Evolutionary conservation across 1,284 basidiomycete genomes (phyloP), one percentile per base, ranked within the genome.

Genomic region (Apiotrichum veenhuisii): DNA sequence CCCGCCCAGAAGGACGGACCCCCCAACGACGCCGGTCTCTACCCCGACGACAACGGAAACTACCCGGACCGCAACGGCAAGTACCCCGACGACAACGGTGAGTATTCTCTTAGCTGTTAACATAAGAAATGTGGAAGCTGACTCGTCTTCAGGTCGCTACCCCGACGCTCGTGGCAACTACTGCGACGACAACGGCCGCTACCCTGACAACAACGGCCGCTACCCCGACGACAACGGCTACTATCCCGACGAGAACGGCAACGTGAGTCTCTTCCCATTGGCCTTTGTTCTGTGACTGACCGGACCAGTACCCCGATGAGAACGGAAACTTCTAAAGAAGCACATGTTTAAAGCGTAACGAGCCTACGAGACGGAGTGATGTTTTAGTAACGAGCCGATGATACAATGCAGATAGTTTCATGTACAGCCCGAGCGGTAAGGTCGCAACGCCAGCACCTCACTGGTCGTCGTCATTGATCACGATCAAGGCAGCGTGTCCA

Each of bases 41-140:
- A 42, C 50, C 50, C 50, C 40, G 50, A 51, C 40, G 50, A 42
- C 38, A 42, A 34, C 40, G 50, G 50, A 17, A 33, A 43, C n/a
- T 41, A 50, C 37, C 37, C 48, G 10, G 48, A 50, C 36, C 18
- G 34, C 17, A 40, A 40, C 36, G 48, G 48, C 23, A 10, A 17
- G 25, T 22, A 46, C 27, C 23, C 23, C 23, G 45, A 46, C 23
- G 26, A 50, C 22, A 50, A 50, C 10, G 49, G 49, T 50, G 38
- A 20, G 48, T 50, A 3, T 23, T 30, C 30, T 30, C 30, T 30
- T 5, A 7, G 5, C 30, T 30, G 30, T 30, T 30, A 12, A 30
- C 7, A 7, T n/a, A n/a, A n/a, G n/a, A n/a, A n/a, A n/a, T n/a
- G n/a, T 23, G 8, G 14, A 17, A 22, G 22, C 20, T 17, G 12